Conservation (phyloP, 139 green algal genomes). For the Ulvella scutata region DNA sequence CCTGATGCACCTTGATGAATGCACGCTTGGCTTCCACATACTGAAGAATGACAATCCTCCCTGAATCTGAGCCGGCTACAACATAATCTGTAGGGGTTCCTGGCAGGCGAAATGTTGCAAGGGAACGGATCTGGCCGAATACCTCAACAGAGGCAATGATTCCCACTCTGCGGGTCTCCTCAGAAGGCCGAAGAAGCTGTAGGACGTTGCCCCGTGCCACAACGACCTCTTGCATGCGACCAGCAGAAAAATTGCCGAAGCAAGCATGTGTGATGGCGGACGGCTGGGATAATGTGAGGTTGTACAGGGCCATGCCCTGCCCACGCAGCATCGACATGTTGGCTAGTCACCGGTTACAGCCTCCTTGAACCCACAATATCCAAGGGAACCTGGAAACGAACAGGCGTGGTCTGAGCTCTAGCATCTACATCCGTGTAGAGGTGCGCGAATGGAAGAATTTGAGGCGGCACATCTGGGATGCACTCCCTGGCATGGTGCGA, state of each 20-base stretch:
- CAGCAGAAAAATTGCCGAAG: constrained; percentile 88
- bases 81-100: constrained; percentile 79
- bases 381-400: too few relatives aligned
- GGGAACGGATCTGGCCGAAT: constrained; percentile 80
- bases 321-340: background rate
- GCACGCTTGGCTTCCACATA: constrained; percentile 68
- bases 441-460: too few relatives aligned
- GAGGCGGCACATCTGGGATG: too few relatives aligned
- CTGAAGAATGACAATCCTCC: constrained; percentile 89
- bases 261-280: constrained; percentile 47
- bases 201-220: constrained; percentile 77
- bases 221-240: constrained; percentile 91
- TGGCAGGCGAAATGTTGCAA: constrained; percentile 77
- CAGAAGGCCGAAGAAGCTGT: constrained; percentile 89
- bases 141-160: constrained; percentile 44
- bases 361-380: too few relatives aligned
- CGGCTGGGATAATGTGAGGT: constrained; percentile 55
- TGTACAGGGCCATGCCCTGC: constrained; percentile 60
- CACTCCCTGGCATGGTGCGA: too few relatives aligned
- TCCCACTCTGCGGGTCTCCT: constrained; percentile 69
- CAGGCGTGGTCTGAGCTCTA: too few relatives aligned
- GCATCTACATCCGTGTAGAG: too few relatives aligned
- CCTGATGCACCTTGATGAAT: constrained; percentile 88
- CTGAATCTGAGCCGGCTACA: constrained; percentile 79
- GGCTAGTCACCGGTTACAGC: too few relatives aligned